Evolutionary conservation across 148 eudicot genomes (phyloP).

Genomic region (Rhododendron ovatum): DNA sequence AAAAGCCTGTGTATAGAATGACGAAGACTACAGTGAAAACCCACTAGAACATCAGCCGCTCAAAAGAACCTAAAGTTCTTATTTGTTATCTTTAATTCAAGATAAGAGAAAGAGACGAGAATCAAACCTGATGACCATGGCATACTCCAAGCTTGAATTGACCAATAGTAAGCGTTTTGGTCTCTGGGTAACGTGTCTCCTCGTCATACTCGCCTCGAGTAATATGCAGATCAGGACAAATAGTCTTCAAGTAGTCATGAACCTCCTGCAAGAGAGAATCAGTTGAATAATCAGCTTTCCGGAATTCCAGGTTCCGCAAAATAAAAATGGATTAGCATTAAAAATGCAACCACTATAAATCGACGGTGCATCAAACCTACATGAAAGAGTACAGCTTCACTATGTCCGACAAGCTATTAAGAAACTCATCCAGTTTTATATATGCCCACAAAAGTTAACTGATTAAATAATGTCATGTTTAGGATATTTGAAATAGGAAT

Average conservation of each 20-base stretch:
- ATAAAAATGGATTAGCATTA: neutral
- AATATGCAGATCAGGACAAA: conserved; percentile 77
- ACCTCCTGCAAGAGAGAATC: conserved; percentile 52
- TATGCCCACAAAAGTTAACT: neutral
- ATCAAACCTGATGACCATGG: conserved; percentile 94
- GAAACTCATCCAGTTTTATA: neutral
- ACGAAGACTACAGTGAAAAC: neutral
- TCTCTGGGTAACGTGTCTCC: conserved; percentile 86
- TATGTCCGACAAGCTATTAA: neutral
- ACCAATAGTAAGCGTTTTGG: conserved; percentile 87
- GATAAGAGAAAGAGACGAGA: neutral
- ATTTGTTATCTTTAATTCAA: too few relatives aligned
- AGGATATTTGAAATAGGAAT: neutral
- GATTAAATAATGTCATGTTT: neutral
- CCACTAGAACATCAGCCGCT: neutral
- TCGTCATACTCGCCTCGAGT: conserved; percentile 94
- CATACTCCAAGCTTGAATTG: conserved; percentile 96
- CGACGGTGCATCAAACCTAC: neutral
- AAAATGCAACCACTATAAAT: neutral
- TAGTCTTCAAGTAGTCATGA: conserved; percentile 84
- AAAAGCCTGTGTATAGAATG: neutral
- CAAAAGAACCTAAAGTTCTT: too few relatives aligned
- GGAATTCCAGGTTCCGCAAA: neutral
- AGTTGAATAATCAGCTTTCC: neutral
- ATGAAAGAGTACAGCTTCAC: neutral